phyloP scores from a whole-genome alignment of 1,284 basidiomycete genomes.

The Thecaphora thlaspeos region DNA sequence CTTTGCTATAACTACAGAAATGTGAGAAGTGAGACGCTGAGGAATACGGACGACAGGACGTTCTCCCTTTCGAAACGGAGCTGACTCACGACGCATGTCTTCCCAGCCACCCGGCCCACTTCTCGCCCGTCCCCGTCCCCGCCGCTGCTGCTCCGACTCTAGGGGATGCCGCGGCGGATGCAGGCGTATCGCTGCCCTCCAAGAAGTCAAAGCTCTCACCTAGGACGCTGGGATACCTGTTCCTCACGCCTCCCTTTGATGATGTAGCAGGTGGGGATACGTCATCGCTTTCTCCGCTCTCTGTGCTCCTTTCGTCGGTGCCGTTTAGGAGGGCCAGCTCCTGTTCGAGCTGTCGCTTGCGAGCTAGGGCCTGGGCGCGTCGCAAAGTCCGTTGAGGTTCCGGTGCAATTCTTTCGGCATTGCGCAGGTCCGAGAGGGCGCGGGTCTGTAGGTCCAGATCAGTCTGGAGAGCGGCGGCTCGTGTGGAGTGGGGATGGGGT shows the following conservation, averaged over 20 bases:
- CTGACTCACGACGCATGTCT: too few species aligned
- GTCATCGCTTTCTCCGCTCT: not conserved
- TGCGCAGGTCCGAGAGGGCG: not conserved
- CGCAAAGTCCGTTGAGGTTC: not conserved
- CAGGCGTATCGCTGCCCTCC: slow-evolving; percentile 2
- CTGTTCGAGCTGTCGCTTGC: slow-evolving; percentile 18
- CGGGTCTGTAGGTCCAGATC: not conserved
- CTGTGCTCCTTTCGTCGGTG: not conserved
- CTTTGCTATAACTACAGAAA: too few species aligned
- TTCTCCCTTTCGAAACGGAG: too few species aligned
- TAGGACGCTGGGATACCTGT: slow-evolving; percentile 7
- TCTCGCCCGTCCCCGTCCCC: too few species aligned
- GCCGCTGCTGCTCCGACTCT: too few species aligned
- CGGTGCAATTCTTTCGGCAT: not conserved
- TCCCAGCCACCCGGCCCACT: too few species aligned
- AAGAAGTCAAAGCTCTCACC: slow-evolving; percentile 32
- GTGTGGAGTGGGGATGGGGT: not conserved
- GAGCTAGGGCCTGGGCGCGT: slow-evolving; percentile 6
- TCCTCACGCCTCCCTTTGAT: slow-evolving; percentile 11
- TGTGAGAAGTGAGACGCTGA: too few species aligned
- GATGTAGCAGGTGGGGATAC: not conserved
- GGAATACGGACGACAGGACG: too few species aligned
- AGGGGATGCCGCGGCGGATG: too few species aligned
- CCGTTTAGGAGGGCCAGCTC: slow-evolving; percentile 14
- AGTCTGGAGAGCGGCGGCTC: not conserved